A percentile compares a stretch with the other conserved stretches of the same genome.
Conservation (phyloP, 78 protist species). For the Dictyostelium brefeldianum region DNA sequence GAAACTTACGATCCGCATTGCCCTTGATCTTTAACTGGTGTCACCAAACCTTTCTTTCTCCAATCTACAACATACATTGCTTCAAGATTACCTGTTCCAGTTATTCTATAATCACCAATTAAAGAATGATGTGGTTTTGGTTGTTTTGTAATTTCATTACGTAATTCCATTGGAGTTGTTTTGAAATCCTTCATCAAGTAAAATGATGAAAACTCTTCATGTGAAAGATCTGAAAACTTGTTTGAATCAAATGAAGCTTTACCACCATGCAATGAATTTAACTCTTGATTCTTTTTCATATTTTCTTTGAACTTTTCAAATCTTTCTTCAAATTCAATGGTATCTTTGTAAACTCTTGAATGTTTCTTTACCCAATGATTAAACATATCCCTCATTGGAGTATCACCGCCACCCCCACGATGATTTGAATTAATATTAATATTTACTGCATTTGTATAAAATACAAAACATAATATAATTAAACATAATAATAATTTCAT, state of each 20-base stretch:
- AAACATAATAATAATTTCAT: constrained; percentile 19
- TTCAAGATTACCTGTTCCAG: not conserved
- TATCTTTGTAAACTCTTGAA: not conserved
- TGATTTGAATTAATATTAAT: not conserved
- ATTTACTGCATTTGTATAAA: not conserved
- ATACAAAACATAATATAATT: not conserved
- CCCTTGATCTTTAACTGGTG: constrained; percentile 75
- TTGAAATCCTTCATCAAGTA: constrained; percentile 2
- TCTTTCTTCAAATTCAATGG: not conserved
- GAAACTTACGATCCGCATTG: constrained; percentile 64
- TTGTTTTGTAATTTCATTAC: not conserved
- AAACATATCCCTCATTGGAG: constrained; percentile 12
- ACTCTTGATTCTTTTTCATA: not conserved
- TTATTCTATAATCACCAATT: not conserved
- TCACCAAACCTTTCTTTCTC: constrained; percentile 76
- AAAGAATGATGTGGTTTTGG: not conserved
- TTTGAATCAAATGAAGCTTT: constrained; percentile 39
- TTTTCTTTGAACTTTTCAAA: constrained; percentile 24
- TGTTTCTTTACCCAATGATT: constrained; percentile 44
- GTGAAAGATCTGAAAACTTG: constrained; percentile 68
- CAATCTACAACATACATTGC: constrained; percentile 24
- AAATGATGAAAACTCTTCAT: constrained; percentile 21
- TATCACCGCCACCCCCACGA: not conserved
- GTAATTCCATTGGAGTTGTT: not conserved
- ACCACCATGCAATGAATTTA: not conserved